Conservation (phyloP, 2,329 filamentous ascomycete species). For the Fusarium sp. region DNA sequence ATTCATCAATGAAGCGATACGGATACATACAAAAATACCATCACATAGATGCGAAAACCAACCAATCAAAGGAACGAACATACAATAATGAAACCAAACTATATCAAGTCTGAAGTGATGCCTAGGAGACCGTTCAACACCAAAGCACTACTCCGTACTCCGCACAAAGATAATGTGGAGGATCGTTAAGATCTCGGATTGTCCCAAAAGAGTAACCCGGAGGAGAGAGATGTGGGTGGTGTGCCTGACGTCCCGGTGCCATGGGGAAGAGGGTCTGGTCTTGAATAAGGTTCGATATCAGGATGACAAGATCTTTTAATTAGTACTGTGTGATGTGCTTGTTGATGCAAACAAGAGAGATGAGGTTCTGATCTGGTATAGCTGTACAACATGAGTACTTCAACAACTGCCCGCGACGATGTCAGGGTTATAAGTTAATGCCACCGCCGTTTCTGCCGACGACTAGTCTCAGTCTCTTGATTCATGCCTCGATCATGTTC, state of each 20-base stretch:
- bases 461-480: no score
- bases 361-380: no score
- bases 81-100: constrained; percentile 8
- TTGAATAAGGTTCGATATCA: not conserved
- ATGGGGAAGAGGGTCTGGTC: constrained; percentile 9
- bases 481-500: no score
- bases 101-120: not conserved
- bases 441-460: no score
- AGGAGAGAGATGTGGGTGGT: no score
- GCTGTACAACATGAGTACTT: not conserved
- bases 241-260: not conserved
- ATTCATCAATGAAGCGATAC: constrained; percentile 33
- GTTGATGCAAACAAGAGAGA: not conserved
- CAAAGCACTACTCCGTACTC: not conserved
- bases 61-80: constrained; percentile 31
- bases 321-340: not conserved
- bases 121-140: not conserved
- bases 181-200: constrained; percentile 36
- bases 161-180: constrained; percentile 23
- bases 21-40: constrained; percentile 22
- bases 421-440: no score
- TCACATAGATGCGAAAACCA: constrained; percentile 29
- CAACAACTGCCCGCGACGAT: not conserved
- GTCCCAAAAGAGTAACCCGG: constrained; percentile 40
- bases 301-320: not conserved